Evolutionary conservation across 805 yeast species (phyloP), one percentile per base, ranked within the genome.

Genomic region (Saccharomycopsis fibuligera): DNA sequence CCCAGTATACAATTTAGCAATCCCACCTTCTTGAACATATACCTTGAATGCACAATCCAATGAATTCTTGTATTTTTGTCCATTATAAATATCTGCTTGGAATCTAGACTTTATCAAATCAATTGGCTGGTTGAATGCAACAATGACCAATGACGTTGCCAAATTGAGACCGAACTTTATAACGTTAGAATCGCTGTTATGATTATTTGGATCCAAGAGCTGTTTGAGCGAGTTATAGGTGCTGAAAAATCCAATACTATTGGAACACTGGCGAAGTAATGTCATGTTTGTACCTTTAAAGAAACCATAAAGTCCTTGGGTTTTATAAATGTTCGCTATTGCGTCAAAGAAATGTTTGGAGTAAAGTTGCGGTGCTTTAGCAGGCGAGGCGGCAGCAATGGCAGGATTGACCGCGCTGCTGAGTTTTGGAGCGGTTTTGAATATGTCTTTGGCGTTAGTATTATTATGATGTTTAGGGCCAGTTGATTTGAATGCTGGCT

Each of bases 211-310:
- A 39, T 77, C 78, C 17, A 83, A 61, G 41, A 80, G 57, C 61
- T 89, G 96, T 58, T 84, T 81, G 29, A 93, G 67, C 23, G 83
- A 74, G 51, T 86, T 86, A 66, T 85, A 91, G 0, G 89, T 76
- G 4, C 95, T 84, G 55, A 89, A 84, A 74, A 96, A 79, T 1
- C 87, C 89, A 37, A 86, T 78, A 19, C 95, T 81, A 54, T 85
- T 83, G 38, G 83, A 74, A 1, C 81, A 74, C 60, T 91, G 98
- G 56, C 98, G 76, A 8, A 81, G 64, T 19, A 88, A 66, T 0
- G 99, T 91, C n/a, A 95, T 85, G 50, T 76, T 65, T 12, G 90
- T 74, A 21, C 97, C 98, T 57, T 86, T 90, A 23, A 81, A 72
- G 58, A 87, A 88, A 1, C 96, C 95, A 35, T 77, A 63, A 1